Conservation (phyloP, 202 grass and related monocot species). For the Alloteropsis angusta region DNA sequence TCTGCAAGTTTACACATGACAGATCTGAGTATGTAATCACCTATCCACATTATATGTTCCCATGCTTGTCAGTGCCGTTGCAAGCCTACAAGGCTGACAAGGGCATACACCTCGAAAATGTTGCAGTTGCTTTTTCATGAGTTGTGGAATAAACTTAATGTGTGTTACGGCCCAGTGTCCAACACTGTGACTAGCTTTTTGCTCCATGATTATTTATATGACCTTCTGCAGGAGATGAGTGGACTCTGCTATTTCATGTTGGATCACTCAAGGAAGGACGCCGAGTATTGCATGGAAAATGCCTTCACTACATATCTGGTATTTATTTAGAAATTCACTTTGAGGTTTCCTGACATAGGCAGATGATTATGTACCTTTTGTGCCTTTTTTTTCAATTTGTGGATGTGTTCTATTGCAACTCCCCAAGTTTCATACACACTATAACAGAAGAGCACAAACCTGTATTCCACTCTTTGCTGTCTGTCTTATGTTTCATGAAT, state of each 20-base stretch:
- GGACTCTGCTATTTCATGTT: slow-evolving; percentile 94
- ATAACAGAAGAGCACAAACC: background rate
- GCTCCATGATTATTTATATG: slow-evolving; percentile 6
- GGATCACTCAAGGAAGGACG: slow-evolving; percentile 96
- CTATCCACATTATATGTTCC: background rate
- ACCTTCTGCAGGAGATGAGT: slow-evolving; percentile 80
- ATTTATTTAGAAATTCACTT: slow-evolving; percentile 19
- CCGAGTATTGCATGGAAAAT: slow-evolving; percentile 97
- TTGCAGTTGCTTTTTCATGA: background rate
- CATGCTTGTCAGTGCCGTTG: background rate
- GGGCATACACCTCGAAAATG: background rate
- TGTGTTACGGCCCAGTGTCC: background rate
- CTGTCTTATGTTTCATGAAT: background rate
- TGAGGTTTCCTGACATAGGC: slow-evolving; percentile 10
- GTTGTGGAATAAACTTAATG: slow-evolving; percentile 3
- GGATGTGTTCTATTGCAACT: background rate
- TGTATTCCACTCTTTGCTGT: background rate
- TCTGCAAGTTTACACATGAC: background rate
- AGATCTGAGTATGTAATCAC: background rate
- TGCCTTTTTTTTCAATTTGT: background rate
- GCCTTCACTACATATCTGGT: slow-evolving; percentile 91
- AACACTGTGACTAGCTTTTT: background rate
- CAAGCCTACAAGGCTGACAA: no score
- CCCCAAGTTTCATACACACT: background rate
- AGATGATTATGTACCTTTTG: slow-evolving; percentile 1